These are phyloP conservation scores for Rhododendron vialii DNA, from an alignment of 148 eudicot species.

Conservation along the genomic window DNA sequence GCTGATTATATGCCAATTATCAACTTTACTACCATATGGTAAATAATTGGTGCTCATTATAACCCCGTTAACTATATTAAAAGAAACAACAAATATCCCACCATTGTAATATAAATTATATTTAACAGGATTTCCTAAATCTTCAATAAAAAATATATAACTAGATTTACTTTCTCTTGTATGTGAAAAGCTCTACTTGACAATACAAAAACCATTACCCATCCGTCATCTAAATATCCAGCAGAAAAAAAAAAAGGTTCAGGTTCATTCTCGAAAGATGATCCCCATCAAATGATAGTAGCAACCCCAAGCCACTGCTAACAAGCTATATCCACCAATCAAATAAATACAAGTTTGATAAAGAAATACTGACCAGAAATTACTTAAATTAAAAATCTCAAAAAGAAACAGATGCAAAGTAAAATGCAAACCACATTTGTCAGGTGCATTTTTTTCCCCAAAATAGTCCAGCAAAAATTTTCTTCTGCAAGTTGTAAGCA, in stretches of 20 bases:
- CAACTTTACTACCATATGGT: neutral
- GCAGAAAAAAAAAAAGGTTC: neutral
- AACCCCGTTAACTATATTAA: neutral
- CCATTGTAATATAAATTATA: neutral
- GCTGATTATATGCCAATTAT: neutral
- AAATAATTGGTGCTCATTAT: neutral
- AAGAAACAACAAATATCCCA: neutral
- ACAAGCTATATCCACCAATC: conserved; percentile 1
- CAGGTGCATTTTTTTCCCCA: conserved; percentile 50
- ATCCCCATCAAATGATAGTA: neutral
- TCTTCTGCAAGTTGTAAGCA: conserved; percentile 72
- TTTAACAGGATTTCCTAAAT: neutral
- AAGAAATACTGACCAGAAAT: neutral
- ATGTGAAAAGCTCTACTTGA: neutral
- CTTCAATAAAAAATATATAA: neutral
- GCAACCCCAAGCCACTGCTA: neutral
- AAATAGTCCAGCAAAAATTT: conserved; percentile 64
- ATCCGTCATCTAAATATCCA: neutral
- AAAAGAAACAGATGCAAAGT: conserved; percentile 12
- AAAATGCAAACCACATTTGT: conserved; percentile 52
- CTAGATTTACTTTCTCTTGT: neutral
- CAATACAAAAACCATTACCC: neutral
- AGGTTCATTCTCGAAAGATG: neutral
- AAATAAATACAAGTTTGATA: neutral
- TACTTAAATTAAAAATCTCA: neutral